phyloP scores from a whole-genome alignment of 208 protist genomes.

The Strigomonas oncopelti region DNA sequence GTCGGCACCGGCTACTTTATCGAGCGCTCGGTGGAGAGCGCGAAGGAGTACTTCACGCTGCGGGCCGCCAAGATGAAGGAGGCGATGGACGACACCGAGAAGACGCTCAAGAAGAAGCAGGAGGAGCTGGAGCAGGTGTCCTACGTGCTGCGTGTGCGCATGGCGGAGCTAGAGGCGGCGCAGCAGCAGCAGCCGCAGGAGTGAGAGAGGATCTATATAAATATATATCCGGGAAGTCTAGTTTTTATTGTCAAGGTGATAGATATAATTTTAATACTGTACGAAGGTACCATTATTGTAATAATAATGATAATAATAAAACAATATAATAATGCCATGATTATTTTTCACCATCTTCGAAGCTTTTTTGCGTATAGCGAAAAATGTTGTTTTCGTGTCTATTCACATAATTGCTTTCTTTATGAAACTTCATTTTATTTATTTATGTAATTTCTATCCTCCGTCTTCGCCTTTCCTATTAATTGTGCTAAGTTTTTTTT shows the following conservation, averaged over 20 bases:
- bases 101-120: conserved; percentile 73
- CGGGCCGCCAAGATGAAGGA: conserved; percentile 80
- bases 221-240: neutral
- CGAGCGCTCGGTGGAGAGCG: conserved; percentile 68
- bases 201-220: neutral
- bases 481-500: conserved; percentile 8
- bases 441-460: neutral
- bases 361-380: no score
- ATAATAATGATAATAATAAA: neutral
- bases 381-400: neutral
- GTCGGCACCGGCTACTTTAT: conserved; percentile 87
- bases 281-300: no score
- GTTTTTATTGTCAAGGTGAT: neutral
- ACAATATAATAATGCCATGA: no score
- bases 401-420: neutral
- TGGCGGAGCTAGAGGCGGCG: conserved; percentile 29
- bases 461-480: neutral
- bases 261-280: neutral
- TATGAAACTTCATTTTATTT: neutral
- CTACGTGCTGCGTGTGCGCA: conserved; percentile 63
- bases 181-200: conserved; percentile 32
- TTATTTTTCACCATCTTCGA: no score
- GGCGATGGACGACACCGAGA: conserved; percentile 72
- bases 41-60: conserved; percentile 61
- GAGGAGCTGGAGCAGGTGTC: conserved; percentile 79